Conservation (phyloP, 345 rosid genomes). For the Pugionium cornutum region DNA sequence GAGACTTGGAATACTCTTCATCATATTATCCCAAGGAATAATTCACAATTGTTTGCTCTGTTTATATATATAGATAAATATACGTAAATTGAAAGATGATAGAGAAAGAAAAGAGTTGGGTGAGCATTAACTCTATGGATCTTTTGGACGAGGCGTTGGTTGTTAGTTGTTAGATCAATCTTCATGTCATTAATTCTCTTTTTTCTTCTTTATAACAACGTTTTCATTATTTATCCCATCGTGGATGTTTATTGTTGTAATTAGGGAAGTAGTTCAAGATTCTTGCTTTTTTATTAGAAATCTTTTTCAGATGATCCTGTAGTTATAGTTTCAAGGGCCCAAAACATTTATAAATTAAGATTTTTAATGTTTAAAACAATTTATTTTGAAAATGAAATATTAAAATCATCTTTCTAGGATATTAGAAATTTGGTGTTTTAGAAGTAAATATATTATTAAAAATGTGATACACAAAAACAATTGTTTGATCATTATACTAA, state of each 20-base stretch:
- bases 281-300: constrained; percentile 5
- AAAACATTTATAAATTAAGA: too few species aligned
- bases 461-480: too few species aligned
- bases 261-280: constrained; percentile 6
- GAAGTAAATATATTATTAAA: too few species aligned
- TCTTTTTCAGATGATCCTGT: background rate
- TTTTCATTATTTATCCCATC: background rate
- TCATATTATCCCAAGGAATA: background rate
- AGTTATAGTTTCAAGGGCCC: too few species aligned
- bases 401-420: too few species aligned
- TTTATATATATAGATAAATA: constrained; percentile 6
- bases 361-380: too few species aligned
- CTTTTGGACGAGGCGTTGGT: constrained; percentile 14
- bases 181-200: constrained; percentile 6
- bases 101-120: constrained; percentile 1
- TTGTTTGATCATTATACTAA: too few species aligned
- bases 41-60: background rate
- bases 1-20: background rate
- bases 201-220: too few species aligned
- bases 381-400: too few species aligned
- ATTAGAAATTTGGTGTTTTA: too few species aligned
- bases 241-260: constrained; percentile 18
- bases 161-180: constrained; percentile 19
- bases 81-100: constrained; percentile 9
- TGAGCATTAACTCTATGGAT: constrained; percentile 29